Percentiles rank a stretch among this genome's conserved stretches.
Conservation (phyloP, 1,284 basidiomycete species). For the Ceratobasidium sp. region DNA sequence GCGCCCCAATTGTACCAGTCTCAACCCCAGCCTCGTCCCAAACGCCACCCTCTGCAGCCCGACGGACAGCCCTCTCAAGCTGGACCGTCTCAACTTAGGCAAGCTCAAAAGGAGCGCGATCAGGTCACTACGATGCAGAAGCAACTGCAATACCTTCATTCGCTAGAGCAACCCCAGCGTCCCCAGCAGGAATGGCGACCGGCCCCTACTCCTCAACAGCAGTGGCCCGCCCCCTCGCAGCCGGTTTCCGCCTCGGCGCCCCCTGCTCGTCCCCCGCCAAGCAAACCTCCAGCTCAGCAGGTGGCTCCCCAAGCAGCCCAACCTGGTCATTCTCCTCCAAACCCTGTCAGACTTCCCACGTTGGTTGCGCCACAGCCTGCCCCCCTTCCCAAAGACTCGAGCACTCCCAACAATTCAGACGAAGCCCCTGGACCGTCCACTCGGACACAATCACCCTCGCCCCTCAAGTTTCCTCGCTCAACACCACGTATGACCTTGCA, state of each 20-base stretch:
- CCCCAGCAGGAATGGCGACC: neutral
- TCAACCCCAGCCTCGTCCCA: slow-evolving; percentile 2
- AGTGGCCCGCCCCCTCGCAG: neutral
- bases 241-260: neutral
- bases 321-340: neutral
- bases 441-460: neutral
- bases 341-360: neutral
- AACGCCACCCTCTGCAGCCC: slow-evolving; percentile 21
- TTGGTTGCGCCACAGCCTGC: neutral
- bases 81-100: neutral
- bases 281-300: neutral
- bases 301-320: neutral
- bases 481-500: slow-evolving; percentile 3
- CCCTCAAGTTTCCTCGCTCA: slow-evolving; percentile 11
- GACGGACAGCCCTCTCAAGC: neutral
- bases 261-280: too few species aligned
- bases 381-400: neutral
- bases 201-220: neutral
- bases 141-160: slow-evolving; percentile 17
- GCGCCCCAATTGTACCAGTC: neutral
- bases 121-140: slow-evolving; percentile 18
- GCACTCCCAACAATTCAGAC: neutral
- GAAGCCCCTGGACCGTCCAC: neutral
- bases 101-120: slow-evolving; percentile 10
- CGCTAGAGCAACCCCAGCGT: slow-evolving; percentile 21